Evolutionary conservation across 352 stramenopile species (phyloP).

Genomic region (Phytophthora hybrid): DNA sequence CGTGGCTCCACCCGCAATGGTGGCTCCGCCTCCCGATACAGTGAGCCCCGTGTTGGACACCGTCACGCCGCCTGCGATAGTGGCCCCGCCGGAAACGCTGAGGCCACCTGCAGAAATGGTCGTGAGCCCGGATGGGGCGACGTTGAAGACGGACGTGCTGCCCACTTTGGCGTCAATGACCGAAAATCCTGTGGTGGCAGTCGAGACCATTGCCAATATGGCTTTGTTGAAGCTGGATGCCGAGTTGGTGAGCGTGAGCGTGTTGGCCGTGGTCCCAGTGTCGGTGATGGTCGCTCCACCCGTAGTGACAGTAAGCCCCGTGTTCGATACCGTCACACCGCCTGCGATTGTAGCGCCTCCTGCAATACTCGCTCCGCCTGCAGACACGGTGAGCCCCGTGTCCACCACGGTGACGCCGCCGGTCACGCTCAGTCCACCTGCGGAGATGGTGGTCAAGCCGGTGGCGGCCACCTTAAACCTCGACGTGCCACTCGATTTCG

Average conservation of each 20-base stretch:
- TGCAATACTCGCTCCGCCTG: constrained; percentile 19
- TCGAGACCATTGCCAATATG: constrained; percentile 21
- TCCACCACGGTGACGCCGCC: neutral
- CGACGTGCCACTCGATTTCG: neutral
- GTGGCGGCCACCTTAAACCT: constrained; percentile 29
- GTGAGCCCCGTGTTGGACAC: neutral
- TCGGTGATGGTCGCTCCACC: constrained; percentile 21
- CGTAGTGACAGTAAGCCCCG: neutral
- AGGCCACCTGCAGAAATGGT: constrained; percentile 28
- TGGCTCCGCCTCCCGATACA: constrained; percentile 19
- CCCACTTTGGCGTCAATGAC: constrained; percentile 24
- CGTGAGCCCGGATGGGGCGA: constrained; percentile 44
- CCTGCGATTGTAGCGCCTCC: constrained; percentile 28
- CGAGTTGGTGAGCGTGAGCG: constrained; percentile 16
- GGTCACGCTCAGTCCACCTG: constrained; percentile 36
- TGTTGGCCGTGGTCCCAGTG: constrained; percentile 4
- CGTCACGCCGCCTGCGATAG: neutral
- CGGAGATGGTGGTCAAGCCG: constrained; percentile 45
- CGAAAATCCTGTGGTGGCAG: constrained; percentile 1
- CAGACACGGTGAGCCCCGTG: neutral
- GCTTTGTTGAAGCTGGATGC: constrained; percentile 14
- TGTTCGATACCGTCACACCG: neutral
- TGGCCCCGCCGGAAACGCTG: no score
- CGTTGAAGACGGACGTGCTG: constrained; percentile 29
- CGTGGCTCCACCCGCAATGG: constrained; percentile 36